Percentiles rank a stretch among this genome's conserved stretches.
Conservation (phyloP, 345 rosid genomes). For the Syzygium grande region DNA sequence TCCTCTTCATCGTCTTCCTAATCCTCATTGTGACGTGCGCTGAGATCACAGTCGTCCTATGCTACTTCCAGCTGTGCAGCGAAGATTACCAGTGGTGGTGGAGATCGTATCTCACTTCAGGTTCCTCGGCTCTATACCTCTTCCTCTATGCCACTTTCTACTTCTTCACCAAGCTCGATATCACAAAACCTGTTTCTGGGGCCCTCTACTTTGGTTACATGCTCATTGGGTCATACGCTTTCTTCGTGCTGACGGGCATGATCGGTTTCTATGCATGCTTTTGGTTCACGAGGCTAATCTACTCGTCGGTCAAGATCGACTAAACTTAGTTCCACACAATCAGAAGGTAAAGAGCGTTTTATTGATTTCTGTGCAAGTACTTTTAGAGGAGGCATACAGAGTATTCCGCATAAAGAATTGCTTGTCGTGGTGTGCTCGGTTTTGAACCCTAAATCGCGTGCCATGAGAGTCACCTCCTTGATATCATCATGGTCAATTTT, state of each 20-base stretch:
- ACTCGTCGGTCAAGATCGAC: conserved; percentile 75
- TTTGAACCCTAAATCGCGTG: neutral
- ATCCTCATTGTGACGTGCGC: conserved; percentile 80
- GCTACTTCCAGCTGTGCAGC: conserved; percentile 92
- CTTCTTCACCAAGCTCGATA: conserved; percentile 88
- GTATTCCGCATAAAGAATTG: neutral
- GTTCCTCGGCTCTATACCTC: conserved; percentile 81
- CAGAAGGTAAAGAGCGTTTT: neutral
- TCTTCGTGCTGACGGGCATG: conserved; percentile 75
- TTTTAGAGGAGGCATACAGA: neutral
- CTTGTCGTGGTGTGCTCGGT: neutral
- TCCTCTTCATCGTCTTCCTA: conserved; percentile 76
- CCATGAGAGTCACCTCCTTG: neutral
- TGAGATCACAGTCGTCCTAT: conserved; percentile 82
- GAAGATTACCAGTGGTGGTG: conserved; percentile 99
- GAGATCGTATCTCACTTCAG: conserved; percentile 89
- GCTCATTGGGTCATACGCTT: conserved; percentile 66
- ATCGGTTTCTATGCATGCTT: conserved; percentile 88
- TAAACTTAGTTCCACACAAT: conserved; percentile 5
- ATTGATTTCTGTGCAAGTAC: neutral
- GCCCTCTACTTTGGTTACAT: conserved; percentile 83
- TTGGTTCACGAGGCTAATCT: conserved; percentile 89
- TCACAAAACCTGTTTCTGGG: conserved; percentile 73
- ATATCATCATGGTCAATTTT: neutral
- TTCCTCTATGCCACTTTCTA: conserved; percentile 84